Percentiles rank a stretch among this genome's conserved stretches.
These are phyloP conservation scores for Nannizziopsis barbatae DNA, from an alignment of 2,329 filamentous ascomycete genomes.

Conservation along the genomic window DNA sequence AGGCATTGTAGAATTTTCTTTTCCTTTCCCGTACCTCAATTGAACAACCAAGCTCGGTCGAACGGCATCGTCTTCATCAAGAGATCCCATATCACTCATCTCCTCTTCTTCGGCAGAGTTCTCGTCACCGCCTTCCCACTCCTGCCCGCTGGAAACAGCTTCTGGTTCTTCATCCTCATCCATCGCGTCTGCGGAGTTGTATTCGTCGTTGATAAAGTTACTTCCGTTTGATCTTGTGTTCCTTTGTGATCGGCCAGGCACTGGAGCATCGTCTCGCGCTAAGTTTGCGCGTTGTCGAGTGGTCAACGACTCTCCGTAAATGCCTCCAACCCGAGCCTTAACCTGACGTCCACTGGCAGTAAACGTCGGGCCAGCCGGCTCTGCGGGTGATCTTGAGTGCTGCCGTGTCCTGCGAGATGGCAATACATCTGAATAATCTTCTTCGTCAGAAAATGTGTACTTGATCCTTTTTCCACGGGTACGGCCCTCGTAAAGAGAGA, in stretches of 20 bases:
- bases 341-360: constrained; percentile 86
- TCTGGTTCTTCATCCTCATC: constrained; percentile 62
- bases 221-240: constrained; percentile 11
- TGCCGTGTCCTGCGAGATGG: constrained; percentile 55
- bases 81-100: constrained; percentile 30
- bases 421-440: constrained; percentile 52
- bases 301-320: constrained; percentile 46
- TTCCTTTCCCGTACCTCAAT: constrained; percentile 40
- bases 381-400: constrained; percentile 58
- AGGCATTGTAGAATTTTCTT: background rate
- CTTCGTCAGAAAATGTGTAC: constrained; percentile 90
- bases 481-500: constrained; percentile 89
- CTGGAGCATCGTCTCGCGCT: constrained; percentile 23
- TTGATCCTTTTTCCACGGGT: constrained; percentile 93
- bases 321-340: constrained; percentile 42
- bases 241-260: constrained; percentile 35
- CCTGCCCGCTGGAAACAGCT: constrained; percentile 46
- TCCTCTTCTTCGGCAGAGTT: constrained; percentile 46
- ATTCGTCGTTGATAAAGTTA: constrained; percentile 25
- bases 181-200: constrained; percentile 51
- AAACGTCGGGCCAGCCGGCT: constrained; percentile 51
- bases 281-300: constrained; percentile 42
- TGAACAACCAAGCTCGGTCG: constrained; percentile 63
- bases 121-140: constrained; percentile 65
- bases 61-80: constrained; percentile 39